Evolutionary conservation across 257 asterid species (phyloP).

Genomic region (Perilla frutescens): DNA sequence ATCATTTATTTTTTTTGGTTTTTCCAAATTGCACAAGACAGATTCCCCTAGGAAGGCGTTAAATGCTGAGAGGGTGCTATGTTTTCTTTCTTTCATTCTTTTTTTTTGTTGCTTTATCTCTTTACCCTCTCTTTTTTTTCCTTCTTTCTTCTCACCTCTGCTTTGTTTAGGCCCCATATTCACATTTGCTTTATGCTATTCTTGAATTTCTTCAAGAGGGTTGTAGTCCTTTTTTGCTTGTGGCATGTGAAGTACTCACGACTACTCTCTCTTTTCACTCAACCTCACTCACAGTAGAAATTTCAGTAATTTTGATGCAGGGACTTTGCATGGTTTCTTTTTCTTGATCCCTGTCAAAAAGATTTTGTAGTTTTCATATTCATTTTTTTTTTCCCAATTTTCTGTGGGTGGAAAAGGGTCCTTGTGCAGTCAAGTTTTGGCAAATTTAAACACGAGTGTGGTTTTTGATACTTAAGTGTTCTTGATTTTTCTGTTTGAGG

Average conservation of each 20-base stretch:
- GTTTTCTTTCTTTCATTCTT: conserved; percentile 35
- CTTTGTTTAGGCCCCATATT: conserved; percentile 45
- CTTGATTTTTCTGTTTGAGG: conserved; percentile 10
- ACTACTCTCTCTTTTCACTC: conserved; percentile 20
- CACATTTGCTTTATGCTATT: conserved; percentile 47
- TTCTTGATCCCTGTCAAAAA: conserved; percentile 8
- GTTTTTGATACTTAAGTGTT: not conserved
- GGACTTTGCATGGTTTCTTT: conserved; percentile 41
- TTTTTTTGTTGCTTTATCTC: conserved; percentile 35
- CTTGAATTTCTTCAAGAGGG: conserved; percentile 33
- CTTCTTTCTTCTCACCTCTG: conserved; percentile 33
- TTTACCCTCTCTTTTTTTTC: conserved; percentile 31
- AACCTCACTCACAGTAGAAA: conserved; percentile 21
- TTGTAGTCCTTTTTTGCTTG: conserved; percentile 38
- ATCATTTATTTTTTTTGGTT: not conserved
- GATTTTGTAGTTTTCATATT: not conserved
- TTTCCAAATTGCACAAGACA: conserved; percentile 41
- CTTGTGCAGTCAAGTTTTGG: conserved; percentile 1
- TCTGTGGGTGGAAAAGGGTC: not conserved
- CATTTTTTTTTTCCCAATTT: too few relatives aligned
- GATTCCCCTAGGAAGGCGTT: conserved; percentile 51
- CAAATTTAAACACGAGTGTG: not conserved
- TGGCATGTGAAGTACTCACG: conserved; percentile 1
- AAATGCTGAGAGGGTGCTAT: conserved; percentile 45
- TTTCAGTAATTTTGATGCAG: not conserved